Conservation (phyloP, 495 filamentous ascomycete genomes). For the Parathielavia appendiculata region DNA sequence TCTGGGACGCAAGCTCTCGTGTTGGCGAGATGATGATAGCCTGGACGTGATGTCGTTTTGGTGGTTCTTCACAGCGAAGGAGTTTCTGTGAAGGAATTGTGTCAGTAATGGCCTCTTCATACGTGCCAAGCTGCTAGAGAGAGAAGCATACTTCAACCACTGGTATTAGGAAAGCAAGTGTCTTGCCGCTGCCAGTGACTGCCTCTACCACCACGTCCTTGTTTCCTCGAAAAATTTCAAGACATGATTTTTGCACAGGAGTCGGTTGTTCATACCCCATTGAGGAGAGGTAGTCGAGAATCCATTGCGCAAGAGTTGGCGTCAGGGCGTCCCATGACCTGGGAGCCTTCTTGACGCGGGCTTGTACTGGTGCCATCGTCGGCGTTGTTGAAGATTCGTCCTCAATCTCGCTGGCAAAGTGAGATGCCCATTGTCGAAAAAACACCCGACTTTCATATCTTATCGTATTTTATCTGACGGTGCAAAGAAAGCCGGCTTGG, state of each 20-base stretch:
- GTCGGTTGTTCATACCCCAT: conserved; percentile 89
- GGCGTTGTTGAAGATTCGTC: not conserved
- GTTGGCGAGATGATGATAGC: conserved; percentile 91
- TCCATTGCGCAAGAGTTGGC: conserved; percentile 76
- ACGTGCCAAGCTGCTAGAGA: not conserved
- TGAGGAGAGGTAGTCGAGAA: conserved; percentile 72
- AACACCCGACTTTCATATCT: too few relatives aligned
- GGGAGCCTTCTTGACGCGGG: conserved; percentile 39
- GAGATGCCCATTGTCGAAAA: too few relatives aligned
- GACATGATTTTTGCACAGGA: conserved; percentile 88
- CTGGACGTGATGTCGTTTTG: conserved; percentile 82
- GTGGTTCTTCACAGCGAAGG: conserved; percentile 61
- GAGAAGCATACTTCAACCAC: conserved; percentile 56
- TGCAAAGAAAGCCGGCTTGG: too few relatives aligned
- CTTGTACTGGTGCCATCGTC: conserved; percentile 36
- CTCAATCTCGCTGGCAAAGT: not conserved
- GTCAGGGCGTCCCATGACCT: conserved; percentile 72
- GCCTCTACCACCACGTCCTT: conserved; percentile 98
- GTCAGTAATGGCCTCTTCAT: not conserved
- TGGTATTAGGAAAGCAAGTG: conserved; percentile 83
- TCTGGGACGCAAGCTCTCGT: conserved; percentile 86
- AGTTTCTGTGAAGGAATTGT: conserved; percentile 46
- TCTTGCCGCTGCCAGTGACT: conserved; percentile 94
- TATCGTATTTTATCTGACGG: too few relatives aligned
- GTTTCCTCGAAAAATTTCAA: conserved; percentile 85